These are phyloP conservation scores for Lenwebbia sp. DNA, from an alignment of 345 rosid genomes.

Conservation along the genomic window DNA sequence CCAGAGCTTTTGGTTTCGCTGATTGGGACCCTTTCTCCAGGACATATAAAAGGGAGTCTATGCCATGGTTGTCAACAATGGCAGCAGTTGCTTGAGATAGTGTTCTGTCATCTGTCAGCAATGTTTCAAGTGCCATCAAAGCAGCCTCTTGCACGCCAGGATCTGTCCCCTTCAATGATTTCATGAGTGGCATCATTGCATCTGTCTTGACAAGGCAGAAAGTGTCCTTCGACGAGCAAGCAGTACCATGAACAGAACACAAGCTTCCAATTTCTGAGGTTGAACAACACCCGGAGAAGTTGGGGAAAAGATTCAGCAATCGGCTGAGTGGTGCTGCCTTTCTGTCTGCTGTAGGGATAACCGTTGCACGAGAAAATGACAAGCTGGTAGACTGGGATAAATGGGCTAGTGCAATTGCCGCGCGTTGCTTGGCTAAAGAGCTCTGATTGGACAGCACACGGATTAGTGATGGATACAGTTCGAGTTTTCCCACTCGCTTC, in stretches of 20 bases:
- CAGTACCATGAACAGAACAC: conserved; percentile 36
- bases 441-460: conserved; percentile 31
- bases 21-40: conserved; percentile 35
- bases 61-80: conserved; percentile 30
- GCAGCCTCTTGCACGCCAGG: conserved; percentile 37
- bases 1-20: conserved; percentile 34
- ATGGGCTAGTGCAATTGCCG: conserved; percentile 36
- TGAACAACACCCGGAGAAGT: conserved; percentile 30
- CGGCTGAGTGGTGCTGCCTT: background rate
- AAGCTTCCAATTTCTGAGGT: conserved; percentile 2
- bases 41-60: conserved; percentile 28
- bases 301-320: conserved; percentile 10
- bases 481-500: conserved; percentile 31
- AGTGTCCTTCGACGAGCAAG: conserved; percentile 28
- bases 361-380: conserved; percentile 7
- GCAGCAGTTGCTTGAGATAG: conserved; percentile 25
- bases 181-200: conserved; percentile 38
- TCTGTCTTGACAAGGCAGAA: conserved; percentile 48
- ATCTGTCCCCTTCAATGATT: conserved; percentile 24
- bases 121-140: conserved; percentile 35
- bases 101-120: conserved; percentile 24
- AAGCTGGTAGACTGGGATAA: conserved; percentile 25
- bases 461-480: conserved; percentile 27
- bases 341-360: background rate
- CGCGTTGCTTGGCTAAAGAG: conserved; percentile 31